Evolutionary conservation across 345 rosid species (phyloP).

Genomic region (Camelina neglecta): DNA sequence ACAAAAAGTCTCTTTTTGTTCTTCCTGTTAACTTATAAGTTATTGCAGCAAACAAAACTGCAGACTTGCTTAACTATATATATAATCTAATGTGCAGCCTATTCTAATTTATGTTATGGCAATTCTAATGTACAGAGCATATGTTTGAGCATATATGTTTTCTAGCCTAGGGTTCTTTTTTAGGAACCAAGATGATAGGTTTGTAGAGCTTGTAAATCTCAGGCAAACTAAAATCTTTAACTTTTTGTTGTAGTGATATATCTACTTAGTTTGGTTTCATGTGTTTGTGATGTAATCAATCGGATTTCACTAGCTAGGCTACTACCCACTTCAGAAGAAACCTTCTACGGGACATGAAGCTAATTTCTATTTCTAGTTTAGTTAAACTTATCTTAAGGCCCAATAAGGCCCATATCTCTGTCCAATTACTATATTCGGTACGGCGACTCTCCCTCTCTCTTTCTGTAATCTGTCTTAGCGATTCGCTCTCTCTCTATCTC

Average conservation of each 20-base stretch:
- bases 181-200: not conserved
- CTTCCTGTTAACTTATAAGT: conserved; percentile 35
- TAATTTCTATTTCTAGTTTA: too few relatives aligned
- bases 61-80: conserved; percentile 36
- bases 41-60: conserved; percentile 46
- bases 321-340: too few relatives aligned
- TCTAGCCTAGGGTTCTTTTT: not conserved
- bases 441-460: not conserved
- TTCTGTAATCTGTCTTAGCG: not conserved
- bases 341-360: too few relatives aligned
- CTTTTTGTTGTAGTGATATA: too few relatives aligned
- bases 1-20: conserved; percentile 10
- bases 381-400: not conserved
- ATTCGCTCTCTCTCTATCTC: not conserved
- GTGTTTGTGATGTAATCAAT: too few relatives aligned
- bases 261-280: too few relatives aligned
- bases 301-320: too few relatives aligned
- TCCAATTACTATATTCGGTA: not conserved
- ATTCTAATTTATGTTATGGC: conserved; percentile 28
- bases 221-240: not conserved
- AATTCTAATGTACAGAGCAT: too few relatives aligned
- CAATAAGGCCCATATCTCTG: conserved; percentile 16
- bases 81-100: conserved; percentile 45
- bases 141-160: not conserved
- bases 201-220: conserved; percentile 1